Percentiles rank a stretch among this genome's conserved stretches.
Conservation (phyloP, 345 rosid species). For the Alliaria petiolata region DNA sequence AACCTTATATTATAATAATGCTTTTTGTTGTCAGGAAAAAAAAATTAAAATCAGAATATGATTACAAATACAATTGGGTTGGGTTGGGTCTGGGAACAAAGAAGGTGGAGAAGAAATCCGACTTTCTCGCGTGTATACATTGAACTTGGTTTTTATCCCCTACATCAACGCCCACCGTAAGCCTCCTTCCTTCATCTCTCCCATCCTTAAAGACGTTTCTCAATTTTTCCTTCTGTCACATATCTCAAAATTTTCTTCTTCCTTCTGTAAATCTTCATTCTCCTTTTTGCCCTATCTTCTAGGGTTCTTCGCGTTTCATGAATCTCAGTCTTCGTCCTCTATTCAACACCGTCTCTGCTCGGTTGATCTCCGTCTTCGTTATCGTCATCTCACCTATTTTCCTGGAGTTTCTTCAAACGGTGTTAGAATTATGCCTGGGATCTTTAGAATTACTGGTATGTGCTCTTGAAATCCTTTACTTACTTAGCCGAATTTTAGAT, state of each 20-base stretch:
- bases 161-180: constrained; percentile 7
- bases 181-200: constrained; percentile 3
- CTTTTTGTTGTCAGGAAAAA: not conserved
- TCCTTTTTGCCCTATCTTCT: constrained; percentile 79
- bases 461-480: not conserved
- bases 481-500: not conserved
- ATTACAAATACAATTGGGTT: constrained; percentile 12
- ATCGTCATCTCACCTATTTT: constrained; percentile 1
- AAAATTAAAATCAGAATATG: not conserved
- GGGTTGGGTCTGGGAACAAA: constrained; percentile 30
- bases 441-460: constrained; percentile 69
- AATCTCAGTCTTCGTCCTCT: constrained; percentile 27
- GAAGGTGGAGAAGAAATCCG: constrained; percentile 47
- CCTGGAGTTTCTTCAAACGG: constrained; percentile 40
- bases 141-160: constrained; percentile 42
- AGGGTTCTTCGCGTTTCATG: constrained; percentile 72
- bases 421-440: constrained; percentile 67
- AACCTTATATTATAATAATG: not conserved
- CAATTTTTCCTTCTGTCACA: not conserved
- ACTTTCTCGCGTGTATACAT: constrained; percentile 50
- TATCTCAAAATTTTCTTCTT: not conserved
- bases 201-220: constrained; percentile 18
- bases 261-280: not conserved
- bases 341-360: constrained; percentile 1
- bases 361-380: constrained; percentile 23